Evolutionary conservation across 805 yeast species (phyloP).

Genomic region (Metschnikowia sp.): DNA sequence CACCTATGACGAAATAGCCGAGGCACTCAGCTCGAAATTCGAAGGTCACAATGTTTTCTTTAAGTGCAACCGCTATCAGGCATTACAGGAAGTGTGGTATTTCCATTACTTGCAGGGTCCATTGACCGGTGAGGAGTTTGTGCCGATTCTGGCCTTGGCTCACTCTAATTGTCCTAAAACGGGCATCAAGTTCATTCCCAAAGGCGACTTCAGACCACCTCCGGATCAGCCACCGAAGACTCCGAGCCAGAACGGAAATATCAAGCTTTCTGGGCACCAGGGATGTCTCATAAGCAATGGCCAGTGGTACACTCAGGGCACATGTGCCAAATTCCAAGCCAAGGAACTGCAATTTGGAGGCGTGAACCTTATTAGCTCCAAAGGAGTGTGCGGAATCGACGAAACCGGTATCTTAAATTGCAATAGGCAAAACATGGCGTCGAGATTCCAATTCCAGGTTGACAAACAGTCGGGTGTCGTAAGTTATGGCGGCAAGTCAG

Average conservation of each 20-base stretch:
- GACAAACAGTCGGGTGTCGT: slow-evolving; percentile 44
- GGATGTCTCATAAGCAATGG: slow-evolving; percentile 89
- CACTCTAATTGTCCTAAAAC: slow-evolving; percentile 62
- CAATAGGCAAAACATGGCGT: slow-evolving; percentile 10
- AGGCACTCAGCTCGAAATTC: slow-evolving; percentile 32
- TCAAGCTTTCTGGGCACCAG: slow-evolving; percentile 46
- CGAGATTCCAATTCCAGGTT: slow-evolving; percentile 55
- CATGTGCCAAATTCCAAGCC: slow-evolving; percentile 76
- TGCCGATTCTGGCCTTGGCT: slow-evolving; percentile 56
- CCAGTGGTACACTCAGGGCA: slow-evolving; percentile 74
- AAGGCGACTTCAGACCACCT: slow-evolving; percentile 33
- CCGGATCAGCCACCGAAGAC: slow-evolving; percentile 17
- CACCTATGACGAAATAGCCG: slow-evolving; percentile 28
- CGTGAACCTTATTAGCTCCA: slow-evolving; percentile 61
- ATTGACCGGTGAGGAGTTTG: slow-evolving; percentile 29
- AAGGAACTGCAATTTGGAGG: slow-evolving; percentile 66
- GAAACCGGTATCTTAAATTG: slow-evolving; percentile 14
- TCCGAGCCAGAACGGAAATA: slow-evolving; percentile 25
- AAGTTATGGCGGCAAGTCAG: slow-evolving; percentile 57
- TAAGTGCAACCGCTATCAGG: slow-evolving; percentile 26
- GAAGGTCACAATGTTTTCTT: slow-evolving; percentile 34
- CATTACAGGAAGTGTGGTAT: slow-evolving; percentile 28
- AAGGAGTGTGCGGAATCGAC: slow-evolving; percentile 63
- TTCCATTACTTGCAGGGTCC: slow-evolving; percentile 26
- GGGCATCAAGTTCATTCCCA: slow-evolving; percentile 75